Conservation (phyloP, 2,329 filamentous ascomycete genomes). For the Penicillium sp. region DNA sequence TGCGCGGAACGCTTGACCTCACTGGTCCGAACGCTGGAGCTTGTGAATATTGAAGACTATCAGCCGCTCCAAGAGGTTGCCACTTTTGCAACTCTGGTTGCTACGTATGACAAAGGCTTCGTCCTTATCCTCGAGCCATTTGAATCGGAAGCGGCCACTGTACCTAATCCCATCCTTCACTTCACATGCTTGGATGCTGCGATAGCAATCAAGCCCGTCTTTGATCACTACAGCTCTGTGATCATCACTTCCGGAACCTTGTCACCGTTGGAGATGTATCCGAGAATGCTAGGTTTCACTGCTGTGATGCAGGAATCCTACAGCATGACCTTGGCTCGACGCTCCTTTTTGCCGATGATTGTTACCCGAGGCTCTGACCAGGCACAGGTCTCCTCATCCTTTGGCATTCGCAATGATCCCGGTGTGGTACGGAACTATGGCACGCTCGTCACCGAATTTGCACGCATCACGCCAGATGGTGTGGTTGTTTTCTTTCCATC, state of each 20-base stretch:
- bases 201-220: constrained; percentile 95
- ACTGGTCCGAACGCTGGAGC: constrained; percentile 85
- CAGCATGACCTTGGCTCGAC: constrained; percentile 86
- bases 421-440: constrained; percentile 97
- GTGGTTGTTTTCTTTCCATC: constrained; percentile 99
- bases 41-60: constrained; percentile 97
- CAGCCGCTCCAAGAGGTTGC: constrained; percentile 95
- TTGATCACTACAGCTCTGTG: constrained; percentile 94
- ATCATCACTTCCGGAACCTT: constrained; percentile 98
- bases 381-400: constrained; percentile 83
- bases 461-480: constrained; percentile 90
- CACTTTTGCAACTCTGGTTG: constrained; percentile 90
- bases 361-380: constrained; percentile 94
- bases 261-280: constrained; percentile 96
- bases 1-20: constrained; percentile 93
- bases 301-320: constrained; percentile 96
- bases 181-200: constrained; percentile 95
- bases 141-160: constrained; percentile 89
- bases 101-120: constrained; percentile 96
- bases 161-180: constrained; percentile 93
- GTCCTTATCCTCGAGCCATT: constrained; percentile 94
- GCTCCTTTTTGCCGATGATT: constrained; percentile 97
- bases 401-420: constrained; percentile 91
- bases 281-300: constrained; percentile 91
- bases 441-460: constrained; percentile 86